Conservation (phyloP, 768 basidiomycete species). For the Mycena vulgaris region DNA sequence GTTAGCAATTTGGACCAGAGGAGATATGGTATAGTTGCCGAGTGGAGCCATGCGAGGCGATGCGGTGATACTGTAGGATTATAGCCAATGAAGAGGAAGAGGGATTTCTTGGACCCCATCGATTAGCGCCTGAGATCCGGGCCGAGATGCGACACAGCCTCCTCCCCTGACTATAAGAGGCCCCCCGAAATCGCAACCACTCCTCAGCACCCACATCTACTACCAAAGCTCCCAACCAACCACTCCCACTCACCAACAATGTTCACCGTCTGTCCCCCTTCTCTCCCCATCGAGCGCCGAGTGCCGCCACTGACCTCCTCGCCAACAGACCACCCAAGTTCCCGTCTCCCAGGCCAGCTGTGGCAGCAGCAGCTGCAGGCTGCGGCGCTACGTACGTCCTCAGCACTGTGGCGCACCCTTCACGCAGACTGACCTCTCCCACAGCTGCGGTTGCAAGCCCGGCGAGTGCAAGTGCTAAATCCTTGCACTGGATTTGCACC, state of each 20-base stretch:
- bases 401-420: background rate
- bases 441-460: constrained; percentile 71
- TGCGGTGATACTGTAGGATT: too few species aligned
- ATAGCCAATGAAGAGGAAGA: too few species aligned
- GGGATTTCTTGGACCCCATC: too few species aligned
- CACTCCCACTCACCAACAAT: constrained; percentile 44
- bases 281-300: constrained; percentile 9
- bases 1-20: too few species aligned
- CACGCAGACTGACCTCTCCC: constrained; percentile 3
- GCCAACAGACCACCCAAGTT: constrained; percentile 49
- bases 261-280: constrained; percentile 55
- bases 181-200: too few species aligned
- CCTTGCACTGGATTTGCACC: constrained; percentile 19
- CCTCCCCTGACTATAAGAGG: too few species aligned
- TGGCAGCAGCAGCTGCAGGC: constrained; percentile 63
- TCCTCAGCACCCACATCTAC: constrained; percentile 30
- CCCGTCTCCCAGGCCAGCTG: constrained; percentile 64
- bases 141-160: too few species aligned
- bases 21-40: too few species aligned
- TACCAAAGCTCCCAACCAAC: constrained; percentile 32
- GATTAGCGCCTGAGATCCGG: too few species aligned
- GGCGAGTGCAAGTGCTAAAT: constrained; percentile 75
- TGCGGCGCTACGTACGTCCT: constrained; percentile 64
- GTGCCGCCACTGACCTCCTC: background rate
- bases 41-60: too few species aligned